Evolutionary conservation across 371 early-diverging fungal genomes (phyloP).

Genomic region (Blastocladiella emersonii): DNA sequence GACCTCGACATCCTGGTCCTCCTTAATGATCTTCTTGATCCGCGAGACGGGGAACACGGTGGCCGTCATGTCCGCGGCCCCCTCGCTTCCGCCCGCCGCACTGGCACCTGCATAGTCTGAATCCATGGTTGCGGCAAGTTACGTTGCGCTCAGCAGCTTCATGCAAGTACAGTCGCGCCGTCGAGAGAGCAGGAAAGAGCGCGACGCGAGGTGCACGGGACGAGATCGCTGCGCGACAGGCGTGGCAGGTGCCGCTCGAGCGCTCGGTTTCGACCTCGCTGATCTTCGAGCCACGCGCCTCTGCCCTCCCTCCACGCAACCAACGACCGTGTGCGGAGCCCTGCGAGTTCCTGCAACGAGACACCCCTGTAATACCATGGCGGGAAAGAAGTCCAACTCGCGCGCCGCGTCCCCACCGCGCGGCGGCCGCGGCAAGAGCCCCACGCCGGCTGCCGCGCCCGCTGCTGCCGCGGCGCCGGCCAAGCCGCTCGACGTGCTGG

Average conservation of each 20-base stretch:
- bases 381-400: not conserved
- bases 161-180: too few species aligned
- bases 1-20: constrained; percentile 56
- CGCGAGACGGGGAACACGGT: constrained; percentile 55
- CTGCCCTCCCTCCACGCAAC: not conserved
- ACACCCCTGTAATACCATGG: not conserved
- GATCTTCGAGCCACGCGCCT: not conserved
- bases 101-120: not conserved
- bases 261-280: too few species aligned
- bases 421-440: not conserved
- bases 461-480: not conserved
- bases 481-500: not conserved
- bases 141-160: not conserved
- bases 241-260: too few species aligned
- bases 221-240: too few species aligned
- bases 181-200: too few species aligned
- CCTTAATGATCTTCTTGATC: constrained; percentile 66
- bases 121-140: not conserved
- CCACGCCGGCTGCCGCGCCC: not conserved
- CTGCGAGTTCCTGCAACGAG: too few species aligned
- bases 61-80: constrained; percentile 27
- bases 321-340: too few species aligned
- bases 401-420: not conserved
- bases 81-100: constrained; percentile 15
- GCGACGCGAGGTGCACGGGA: too few species aligned